Conservation (phyloP, 768 basidiomycete genomes). For the Paxillus rubicundulus region DNA sequence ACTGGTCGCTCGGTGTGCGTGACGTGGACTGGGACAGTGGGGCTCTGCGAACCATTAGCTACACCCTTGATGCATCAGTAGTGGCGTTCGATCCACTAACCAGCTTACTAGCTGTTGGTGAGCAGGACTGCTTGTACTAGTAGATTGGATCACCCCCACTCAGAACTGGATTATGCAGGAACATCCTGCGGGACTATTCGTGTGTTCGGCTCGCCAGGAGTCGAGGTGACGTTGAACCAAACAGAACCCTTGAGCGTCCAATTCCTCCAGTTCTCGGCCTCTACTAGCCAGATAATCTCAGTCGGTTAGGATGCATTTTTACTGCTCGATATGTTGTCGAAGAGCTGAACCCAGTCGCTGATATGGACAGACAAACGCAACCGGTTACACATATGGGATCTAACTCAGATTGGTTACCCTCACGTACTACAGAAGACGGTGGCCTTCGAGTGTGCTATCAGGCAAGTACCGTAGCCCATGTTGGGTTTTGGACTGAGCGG, state of each 20-base stretch:
- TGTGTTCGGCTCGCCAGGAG: conserved; percentile 67
- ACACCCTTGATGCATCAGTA: conserved; percentile 48
- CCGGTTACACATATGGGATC: conserved; percentile 59
- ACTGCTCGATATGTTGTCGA: neutral
- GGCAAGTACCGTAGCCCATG: conserved; percentile 26
- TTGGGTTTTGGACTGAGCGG: neutral
- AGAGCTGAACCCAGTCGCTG: no score
- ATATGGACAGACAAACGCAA: conserved; percentile 55
- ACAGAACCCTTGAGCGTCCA: conserved; percentile 49
- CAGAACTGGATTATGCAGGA: conserved; percentile 37
- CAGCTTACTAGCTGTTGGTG: conserved; percentile 62
- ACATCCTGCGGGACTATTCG: conserved; percentile 62
- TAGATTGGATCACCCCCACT: neutral
- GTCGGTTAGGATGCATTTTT: conserved; percentile 46
- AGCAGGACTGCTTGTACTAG: conserved; percentile 5
- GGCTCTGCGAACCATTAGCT: conserved; percentile 46
- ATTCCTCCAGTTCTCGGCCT: conserved; percentile 60
- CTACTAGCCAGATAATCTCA: conserved; percentile 53
- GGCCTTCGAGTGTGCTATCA: conserved; percentile 45
- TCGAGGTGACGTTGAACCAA: conserved; percentile 48
- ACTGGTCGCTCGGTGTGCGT: conserved; percentile 56
- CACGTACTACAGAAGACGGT: conserved; percentile 47
- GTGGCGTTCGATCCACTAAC: conserved; percentile 59
- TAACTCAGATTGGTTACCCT: conserved; percentile 51
- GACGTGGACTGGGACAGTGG: conserved; percentile 60